Base-by-base conservation (phyloP, 148 eudicot species). In the Heliosperma pusillum region DNA sequence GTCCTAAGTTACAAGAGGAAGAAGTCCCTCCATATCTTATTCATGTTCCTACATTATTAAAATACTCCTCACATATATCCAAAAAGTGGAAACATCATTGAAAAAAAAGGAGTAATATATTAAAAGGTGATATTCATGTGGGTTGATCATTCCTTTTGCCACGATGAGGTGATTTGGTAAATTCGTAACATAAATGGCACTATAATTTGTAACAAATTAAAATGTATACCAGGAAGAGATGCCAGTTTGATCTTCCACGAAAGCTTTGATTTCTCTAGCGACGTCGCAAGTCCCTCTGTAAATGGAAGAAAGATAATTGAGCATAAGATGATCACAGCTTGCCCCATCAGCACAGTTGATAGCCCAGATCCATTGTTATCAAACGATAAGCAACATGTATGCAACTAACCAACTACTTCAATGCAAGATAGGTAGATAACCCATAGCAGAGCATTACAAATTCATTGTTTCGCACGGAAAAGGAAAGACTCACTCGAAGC, bases 201-300 rank as follows among this genome's bases (percentile, higher is more conserved):
- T 50, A 50, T 50, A 21, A 36, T 16, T 13, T 10, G 21, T 36
- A 33, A n/a, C n/a, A n/a, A n/a, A 27, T 29, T 17, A 10, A 13
- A 65, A 76, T 68, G 62, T 53, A 29, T 78, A 82, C 82, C 82
- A 59, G 70, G 45, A 74, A 63, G 55, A 59, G 61, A 53, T 25
- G 15, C 44, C n/a, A 8, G 66, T 25, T 30, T 53, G 44, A 12
- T 56, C 40, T 53, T 59, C 76, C 30, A 45, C n/a, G n/a, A 17
- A 57, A 63, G 56, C 53, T 29, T 69, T 26, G 26, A 7, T 57
- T 42, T 66, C 20, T 42, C 74, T 82, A 82, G 19, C 85, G 79
- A 25, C 78, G 82, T 24, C 85, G 85, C 71, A 82, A 71, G 65
- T 82, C 82, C 64, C 85, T 79, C 85, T 82, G 79, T 12, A 74